Base-by-base conservation (phyloP, 148 eudicot genomes). In the Chenopodium berlandieri region DNA sequence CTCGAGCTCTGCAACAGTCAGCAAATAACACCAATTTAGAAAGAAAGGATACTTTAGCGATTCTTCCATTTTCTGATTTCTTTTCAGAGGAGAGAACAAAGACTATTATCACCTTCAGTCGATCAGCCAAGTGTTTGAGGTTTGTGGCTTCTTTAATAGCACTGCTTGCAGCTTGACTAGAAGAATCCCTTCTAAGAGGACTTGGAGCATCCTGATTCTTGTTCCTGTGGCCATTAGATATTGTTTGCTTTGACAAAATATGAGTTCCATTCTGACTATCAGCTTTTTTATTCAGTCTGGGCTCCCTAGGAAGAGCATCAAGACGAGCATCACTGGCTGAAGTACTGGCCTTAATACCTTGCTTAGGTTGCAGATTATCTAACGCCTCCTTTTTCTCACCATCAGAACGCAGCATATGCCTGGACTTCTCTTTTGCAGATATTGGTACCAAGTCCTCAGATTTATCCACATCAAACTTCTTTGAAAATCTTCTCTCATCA, bases 71-170 rank as follows among this genome's bases (percentile, higher is more conserved):
- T 58, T 44, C 19, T n/a, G 75, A 25, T 27, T 50, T 75, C 27
- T 23, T 77, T 30, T 80, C 63, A 31, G 52, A 75, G 78, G 71
- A 71, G 65, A 76, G 48, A 72, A 58, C 58, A n/a, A 79, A 47
- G 63, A 75, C 20, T 70, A 74, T 31, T 65, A 64, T 31, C 75
- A 96, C 99, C 99, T 96, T 96, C 37, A 85, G 80, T 56, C 99
- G 99, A 83, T 96, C 99, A 78, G 99, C 99, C 78, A 91, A 86
- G 90, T 94, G 99, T 86, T 96, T 96, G 68, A 96, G 92, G 87
- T 83, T 88, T 83, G 81, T 94, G 31, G 99, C 99, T 86, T 96
- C 99, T 84, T 92, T 96, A 46, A 93, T 60, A 76, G 89, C 92
- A 89, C 76, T 92, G 60, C 79, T 88, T 72, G 92, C 95, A 81